Evolutionary conservation across 2,329 filamentous ascomycete genomes (phyloP), one percentile per base, ranked within the genome.

Genomic region (Aspergillus brasiliensis): DNA sequence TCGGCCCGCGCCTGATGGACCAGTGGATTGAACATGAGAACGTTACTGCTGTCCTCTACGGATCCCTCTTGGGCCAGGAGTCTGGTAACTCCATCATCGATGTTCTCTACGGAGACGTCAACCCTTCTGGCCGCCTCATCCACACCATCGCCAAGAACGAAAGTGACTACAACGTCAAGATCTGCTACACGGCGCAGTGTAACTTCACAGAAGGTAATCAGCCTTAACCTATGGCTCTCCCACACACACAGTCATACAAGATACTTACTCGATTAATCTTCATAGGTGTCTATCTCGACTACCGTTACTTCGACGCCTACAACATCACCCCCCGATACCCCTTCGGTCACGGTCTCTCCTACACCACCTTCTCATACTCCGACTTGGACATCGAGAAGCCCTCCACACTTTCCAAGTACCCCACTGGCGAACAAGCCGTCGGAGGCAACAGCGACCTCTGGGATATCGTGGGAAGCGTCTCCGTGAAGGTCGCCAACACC

Each of bases 41-140:
- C 60, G 82, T 89, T 27, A 88, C 85, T 1, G 85, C 82, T 1
- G 76, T 89, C n/a, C 77, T 89, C 1, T 85, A 85, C 64, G 86
- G 84, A 3, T 86, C 88, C 64, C 75, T 88, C 0, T 86, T 86
- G 0, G 87, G 87, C 0, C 84, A 89, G 68, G 83, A 86, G 57
- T 84, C 83, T 1, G 87, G 87, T 0, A 74, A 76, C 2, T 82
- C 84, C 0, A 71, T 87, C 7, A 81, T 82, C 0, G 78, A 81
- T 2, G 69, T 88, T 5, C 75, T 88, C 1, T 87, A 86, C 64
- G 86, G 86, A 25, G 78, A 84, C 3, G 23, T 59, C 15, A 59
- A 48, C 51, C 57, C 57, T 1, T 59, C 57, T 15, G 57, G 57
- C 28, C 51, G 51, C 11, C 57, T 59, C 71, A 83, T 85, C 0